Evolutionary conservation across 768 basidiomycete species (phyloP).

Genomic region (Boletus barrowsii): DNA sequence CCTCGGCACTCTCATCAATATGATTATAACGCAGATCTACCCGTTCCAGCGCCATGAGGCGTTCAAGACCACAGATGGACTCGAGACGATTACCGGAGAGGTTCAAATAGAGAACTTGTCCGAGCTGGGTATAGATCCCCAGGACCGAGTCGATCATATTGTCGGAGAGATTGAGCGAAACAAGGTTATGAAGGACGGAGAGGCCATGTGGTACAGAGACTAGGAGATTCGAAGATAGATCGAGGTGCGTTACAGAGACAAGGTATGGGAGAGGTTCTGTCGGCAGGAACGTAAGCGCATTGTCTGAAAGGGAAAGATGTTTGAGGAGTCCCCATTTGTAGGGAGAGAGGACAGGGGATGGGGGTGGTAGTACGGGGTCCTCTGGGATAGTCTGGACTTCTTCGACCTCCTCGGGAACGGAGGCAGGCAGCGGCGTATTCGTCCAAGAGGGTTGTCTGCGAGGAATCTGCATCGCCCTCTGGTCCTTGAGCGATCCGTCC

Average conservation of each 20-base stretch:
- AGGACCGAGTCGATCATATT: conserved; percentile 98
- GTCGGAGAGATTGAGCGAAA: conserved; percentile 91
- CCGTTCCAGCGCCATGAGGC: conserved; percentile 78
- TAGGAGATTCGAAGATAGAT: conserved; percentile 88
- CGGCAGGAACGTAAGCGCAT: conserved; percentile 79
- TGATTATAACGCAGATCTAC: conserved; percentile 81
- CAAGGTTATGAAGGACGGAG: conserved; percentile 69
- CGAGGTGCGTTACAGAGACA: conserved; percentile 74
- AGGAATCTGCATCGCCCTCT: conserved; percentile 45
- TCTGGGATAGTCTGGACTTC: conserved; percentile 11
- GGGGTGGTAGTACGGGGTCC: conserved; percentile 24
- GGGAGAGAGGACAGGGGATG: conserved; percentile 44
- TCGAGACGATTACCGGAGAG: conserved; percentile 86
- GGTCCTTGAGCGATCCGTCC: conserved; percentile 49
- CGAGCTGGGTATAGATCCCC: conserved; percentile 79
- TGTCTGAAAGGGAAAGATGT: conserved; percentile 75
- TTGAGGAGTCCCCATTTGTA: conserved; percentile 75
- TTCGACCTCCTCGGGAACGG: conserved; percentile 53
- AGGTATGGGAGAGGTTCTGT: conserved; percentile 61
- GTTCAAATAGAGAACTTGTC: conserved; percentile 74
- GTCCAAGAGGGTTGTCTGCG: conserved; percentile 46
- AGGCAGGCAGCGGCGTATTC: conserved; percentile 50
- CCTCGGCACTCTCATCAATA: conserved; percentile 79
- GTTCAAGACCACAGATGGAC: conserved; percentile 92
- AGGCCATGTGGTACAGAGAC: conserved; percentile 83